phyloP scores from a whole-genome alignment of 163 green algal species.

The Scenedesmus sp. region DNA sequence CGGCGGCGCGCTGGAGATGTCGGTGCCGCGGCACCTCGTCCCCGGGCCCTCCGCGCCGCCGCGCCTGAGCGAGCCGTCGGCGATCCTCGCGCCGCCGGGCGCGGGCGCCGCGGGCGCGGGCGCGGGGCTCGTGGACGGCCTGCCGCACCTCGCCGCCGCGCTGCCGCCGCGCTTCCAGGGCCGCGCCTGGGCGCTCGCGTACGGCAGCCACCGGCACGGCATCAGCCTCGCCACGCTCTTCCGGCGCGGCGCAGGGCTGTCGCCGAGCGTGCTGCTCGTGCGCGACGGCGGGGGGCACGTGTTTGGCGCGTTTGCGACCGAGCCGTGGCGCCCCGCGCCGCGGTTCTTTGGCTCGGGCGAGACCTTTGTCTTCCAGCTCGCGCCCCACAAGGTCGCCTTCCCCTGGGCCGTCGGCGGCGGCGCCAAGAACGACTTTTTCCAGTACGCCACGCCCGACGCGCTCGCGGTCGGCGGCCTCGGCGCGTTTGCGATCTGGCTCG shows the following conservation, averaged over 20 bases:
- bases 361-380: slow-evolving; percentile 77
- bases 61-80: slow-evolving; percentile 32
- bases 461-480: slow-evolving; percentile 74
- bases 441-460: slow-evolving; percentile 72
- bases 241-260: slow-evolving; percentile 20
- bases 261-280: too few species aligned
- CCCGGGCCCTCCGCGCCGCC: neutral
- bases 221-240: slow-evolving; percentile 81
- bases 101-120: neutral
- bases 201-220: slow-evolving; percentile 64
- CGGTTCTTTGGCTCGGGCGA: slow-evolving; percentile 83
- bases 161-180: slow-evolving; percentile 30
- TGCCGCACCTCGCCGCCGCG: neutral
- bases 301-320: slow-evolving; percentile 75
- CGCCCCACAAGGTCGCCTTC: slow-evolving; percentile 9
- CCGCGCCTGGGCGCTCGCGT: slow-evolving; percentile 27
- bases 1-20: neutral
- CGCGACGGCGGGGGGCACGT: slow-evolving; percentile 43
- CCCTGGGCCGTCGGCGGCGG: slow-evolving; percentile 2
- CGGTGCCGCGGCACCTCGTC: slow-evolving; percentile 8
- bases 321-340: slow-evolving; percentile 68
- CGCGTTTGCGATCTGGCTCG: slow-evolving; percentile 79
- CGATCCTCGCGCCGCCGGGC: neutral
- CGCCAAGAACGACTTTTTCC: slow-evolving; percentile 84
- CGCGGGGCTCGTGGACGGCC: neutral